phyloP scores from a whole-genome alignment of 108 stramenopile species.

The Licmophora abbreviata region DNA sequence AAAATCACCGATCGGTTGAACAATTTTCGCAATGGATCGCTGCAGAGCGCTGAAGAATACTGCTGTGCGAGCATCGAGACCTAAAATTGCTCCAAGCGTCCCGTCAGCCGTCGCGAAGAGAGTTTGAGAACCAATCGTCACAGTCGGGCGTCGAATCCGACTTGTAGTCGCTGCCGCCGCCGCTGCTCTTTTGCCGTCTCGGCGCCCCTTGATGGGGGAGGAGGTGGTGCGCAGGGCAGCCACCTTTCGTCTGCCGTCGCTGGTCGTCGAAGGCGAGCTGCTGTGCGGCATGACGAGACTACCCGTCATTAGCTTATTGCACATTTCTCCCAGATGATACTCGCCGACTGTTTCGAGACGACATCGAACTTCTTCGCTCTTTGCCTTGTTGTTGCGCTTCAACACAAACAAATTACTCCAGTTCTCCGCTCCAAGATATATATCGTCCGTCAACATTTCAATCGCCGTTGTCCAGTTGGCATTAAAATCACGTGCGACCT shows the following conservation, averaged over 20 bases:
- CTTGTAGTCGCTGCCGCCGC: constrained; percentile 3
- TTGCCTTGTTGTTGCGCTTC: constrained; percentile 67
- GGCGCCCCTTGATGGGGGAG: constrained; percentile 18
- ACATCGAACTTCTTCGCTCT: constrained; percentile 74
- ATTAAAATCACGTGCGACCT: constrained; percentile 93
- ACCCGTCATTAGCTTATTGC: constrained; percentile 87
- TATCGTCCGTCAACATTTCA: constrained; percentile 85
- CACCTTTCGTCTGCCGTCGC: constrained; percentile 7
- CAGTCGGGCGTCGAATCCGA: constrained; percentile 35
- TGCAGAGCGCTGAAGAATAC: constrained; percentile 82
- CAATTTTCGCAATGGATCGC: constrained; percentile 50
- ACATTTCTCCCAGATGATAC: constrained; percentile 94
- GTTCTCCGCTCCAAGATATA: constrained; percentile 90
- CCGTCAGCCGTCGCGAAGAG: constrained; percentile 95
- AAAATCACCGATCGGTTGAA: constrained; percentile 83
- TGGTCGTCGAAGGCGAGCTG: constrained; percentile 4
- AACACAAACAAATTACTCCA: constrained; percentile 90
- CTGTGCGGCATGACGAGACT: constrained; percentile 85
- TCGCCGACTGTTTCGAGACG: constrained; percentile 89
- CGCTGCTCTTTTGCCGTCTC: constrained; percentile 2
- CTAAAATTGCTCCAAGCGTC: constrained; percentile 82
- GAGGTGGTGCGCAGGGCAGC: constrained; percentile 6
- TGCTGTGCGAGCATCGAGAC: constrained; percentile 76
- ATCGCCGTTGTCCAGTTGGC: constrained; percentile 92
- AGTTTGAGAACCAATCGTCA: constrained; percentile 72